Conservation (phyloP, 768 basidiomycete genomes). For the Trametes elegans region DNA sequence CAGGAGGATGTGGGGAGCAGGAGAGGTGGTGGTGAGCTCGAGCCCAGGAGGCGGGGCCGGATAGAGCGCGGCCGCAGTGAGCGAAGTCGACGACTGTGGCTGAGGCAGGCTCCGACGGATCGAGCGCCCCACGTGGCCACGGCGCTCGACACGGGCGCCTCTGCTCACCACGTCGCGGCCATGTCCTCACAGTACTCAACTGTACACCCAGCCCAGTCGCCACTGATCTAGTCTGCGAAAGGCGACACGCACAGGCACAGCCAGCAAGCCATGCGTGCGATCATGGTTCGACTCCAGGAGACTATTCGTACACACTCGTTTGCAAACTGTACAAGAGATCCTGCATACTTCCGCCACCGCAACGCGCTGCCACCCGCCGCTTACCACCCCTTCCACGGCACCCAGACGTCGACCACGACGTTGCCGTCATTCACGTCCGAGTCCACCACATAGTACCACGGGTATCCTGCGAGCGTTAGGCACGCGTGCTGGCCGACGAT, state of each 20-base stretch:
- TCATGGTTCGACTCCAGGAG: not conserved
- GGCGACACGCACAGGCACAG: not conserved
- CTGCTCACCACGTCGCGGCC: not conserved
- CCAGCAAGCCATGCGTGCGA: too few species aligned
- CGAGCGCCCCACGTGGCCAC: constrained; percentile 10
- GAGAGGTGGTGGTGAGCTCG: constrained; percentile 1
- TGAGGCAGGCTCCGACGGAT: constrained; percentile 7
- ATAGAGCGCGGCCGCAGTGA: constrained; percentile 11
- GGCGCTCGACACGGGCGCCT: not conserved
- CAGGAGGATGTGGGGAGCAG: not conserved
- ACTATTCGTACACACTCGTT: not conserved
- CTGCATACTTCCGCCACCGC: not conserved
- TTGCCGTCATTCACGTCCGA: constrained; percentile 47
- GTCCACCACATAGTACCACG: constrained; percentile 86
- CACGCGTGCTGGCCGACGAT: constrained; percentile 88
- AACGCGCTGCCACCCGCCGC: not conserved
- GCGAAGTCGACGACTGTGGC: constrained; percentile 20
- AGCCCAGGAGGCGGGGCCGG: constrained; percentile 9
- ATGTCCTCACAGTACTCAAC: not conserved
- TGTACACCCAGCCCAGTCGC: too few species aligned
- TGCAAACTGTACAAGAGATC: constrained; percentile 6
- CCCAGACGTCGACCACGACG: constrained; percentile 76
- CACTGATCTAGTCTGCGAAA: too few species aligned
- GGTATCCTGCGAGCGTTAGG: constrained; percentile 72
- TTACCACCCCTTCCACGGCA: constrained; percentile 90